Evolutionary conservation across 2,329 filamentous ascomycete genomes (phyloP).

Genomic region (Coniella vitis): DNA sequence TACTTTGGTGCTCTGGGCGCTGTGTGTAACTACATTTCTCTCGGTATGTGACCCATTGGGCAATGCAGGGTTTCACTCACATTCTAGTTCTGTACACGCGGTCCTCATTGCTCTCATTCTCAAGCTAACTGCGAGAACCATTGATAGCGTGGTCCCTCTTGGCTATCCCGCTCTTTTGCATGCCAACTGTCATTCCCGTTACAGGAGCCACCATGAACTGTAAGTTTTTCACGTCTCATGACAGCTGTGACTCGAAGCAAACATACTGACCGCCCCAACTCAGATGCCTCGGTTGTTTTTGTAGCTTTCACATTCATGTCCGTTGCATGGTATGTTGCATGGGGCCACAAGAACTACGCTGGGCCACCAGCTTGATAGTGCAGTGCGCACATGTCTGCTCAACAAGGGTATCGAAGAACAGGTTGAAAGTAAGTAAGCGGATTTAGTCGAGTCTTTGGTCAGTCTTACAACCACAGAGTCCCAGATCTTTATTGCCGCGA

Average conservation of each 20-base stretch:
- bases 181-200: constrained; percentile 59
- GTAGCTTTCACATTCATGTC: constrained; percentile 57
- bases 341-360: constrained; percentile 63
- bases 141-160: constrained; percentile 57
- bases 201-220: constrained; percentile 57
- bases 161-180: constrained; percentile 67
- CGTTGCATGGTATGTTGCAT: constrained; percentile 59
- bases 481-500: too few relatives aligned
- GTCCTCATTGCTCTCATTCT: background rate
- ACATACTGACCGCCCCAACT: background rate
- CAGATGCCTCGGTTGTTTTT: constrained; percentile 64
- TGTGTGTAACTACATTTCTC: constrained; percentile 56
- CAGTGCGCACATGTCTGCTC: background rate
- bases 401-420: too few relatives aligned
- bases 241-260: background rate
- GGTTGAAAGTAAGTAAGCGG: too few relatives aligned
- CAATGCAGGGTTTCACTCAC: background rate
- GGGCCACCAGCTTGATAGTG: constrained; percentile 41
- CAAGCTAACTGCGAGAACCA: constrained; percentile 22
- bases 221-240: background rate
- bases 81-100: background rate
- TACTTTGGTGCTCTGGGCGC: constrained; percentile 55
- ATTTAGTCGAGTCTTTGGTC: too few relatives aligned
- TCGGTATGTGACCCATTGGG: constrained; percentile 36
- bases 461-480: too few relatives aligned